Percentiles rank a stretch among this genome's conserved stretches.
phyloP scores from a whole-genome alignment of 2,329 filamentous ascomycete species.

The Fusarium multiceps region DNA sequence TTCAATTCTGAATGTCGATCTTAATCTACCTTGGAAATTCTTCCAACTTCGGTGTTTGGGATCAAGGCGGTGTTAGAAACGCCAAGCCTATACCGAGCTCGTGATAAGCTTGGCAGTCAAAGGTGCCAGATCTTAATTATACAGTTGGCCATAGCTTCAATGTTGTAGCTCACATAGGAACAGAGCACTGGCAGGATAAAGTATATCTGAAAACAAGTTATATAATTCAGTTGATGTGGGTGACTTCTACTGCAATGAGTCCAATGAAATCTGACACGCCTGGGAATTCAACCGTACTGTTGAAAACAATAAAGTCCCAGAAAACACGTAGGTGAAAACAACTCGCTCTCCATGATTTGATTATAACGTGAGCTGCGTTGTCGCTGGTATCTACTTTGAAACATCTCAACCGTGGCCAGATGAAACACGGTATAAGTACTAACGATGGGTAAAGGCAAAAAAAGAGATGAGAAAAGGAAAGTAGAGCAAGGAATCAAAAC shows the following conservation, averaged over 20 bases:
- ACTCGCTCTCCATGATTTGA: conserved; percentile 8
- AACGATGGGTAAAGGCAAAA: neutral
- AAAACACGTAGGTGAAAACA: neutral
- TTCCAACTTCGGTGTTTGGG: neutral
- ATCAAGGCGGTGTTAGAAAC: neutral
- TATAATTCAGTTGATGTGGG: neutral
- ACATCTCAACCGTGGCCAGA: conserved; percentile 8
- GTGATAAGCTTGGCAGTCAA: conserved; percentile 10
- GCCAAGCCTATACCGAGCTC: conserved; percentile 10
- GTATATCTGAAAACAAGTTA: neutral
- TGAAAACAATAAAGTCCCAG: neutral
- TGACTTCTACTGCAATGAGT: neutral
- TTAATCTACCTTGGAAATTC: conserved; percentile 7
- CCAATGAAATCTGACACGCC: neutral
- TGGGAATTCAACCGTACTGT: neutral
- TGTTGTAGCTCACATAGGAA: neutral
- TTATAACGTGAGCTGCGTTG: conserved; percentile 10
- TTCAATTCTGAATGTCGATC: conserved; percentile 18
- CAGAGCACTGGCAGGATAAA: neutral
- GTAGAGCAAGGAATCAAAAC: conserved; percentile 12
- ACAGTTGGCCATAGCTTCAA: neutral
- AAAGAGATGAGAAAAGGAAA: neutral
- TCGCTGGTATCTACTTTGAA: conserved; percentile 31
- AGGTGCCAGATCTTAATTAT: neutral
- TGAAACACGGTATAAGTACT: conserved; percentile 4